Evolutionary conservation across 345 rosid species (phyloP).

Genomic region (Toxicodendron radicans): DNA sequence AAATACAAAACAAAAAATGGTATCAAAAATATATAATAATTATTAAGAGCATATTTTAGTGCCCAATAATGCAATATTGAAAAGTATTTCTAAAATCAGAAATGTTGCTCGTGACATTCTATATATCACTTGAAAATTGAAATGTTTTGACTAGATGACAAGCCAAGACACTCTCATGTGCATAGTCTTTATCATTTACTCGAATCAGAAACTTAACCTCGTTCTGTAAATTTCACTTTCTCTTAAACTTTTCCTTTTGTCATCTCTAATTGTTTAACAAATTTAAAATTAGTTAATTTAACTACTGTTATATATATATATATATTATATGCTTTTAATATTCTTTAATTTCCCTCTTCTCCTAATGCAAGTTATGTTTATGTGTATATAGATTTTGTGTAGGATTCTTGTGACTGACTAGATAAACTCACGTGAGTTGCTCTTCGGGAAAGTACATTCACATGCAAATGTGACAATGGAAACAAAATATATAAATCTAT

Average conservation of each 20-base stretch:
- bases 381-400: neutral
- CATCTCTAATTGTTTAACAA: neutral
- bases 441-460: conserved; percentile 63
- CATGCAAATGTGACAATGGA: conserved; percentile 49
- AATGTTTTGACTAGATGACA: conserved; percentile 8
- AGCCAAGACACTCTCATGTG: neutral
- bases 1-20: conserved; percentile 20
- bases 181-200: neutral
- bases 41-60: conserved; percentile 16
- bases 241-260: too few relatives aligned
- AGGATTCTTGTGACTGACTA: conserved; percentile 44
- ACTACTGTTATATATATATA: too few relatives aligned
- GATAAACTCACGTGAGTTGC: conserved; percentile 59
- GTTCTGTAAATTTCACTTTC: neutral
- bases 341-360: neutral
- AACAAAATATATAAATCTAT: conserved; percentile 33
- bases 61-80: conserved; percentile 26
- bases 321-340: neutral
- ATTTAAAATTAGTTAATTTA: too few relatives aligned
- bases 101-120: conserved; percentile 56
- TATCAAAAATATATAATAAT: conserved; percentile 17
- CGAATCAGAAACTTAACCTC: neutral
- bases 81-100: conserved; percentile 35
- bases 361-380: too few relatives aligned
- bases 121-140: conserved; percentile 17